Conservation (phyloP, 257 asterid species). For the Linderniella brevidens region DNA sequence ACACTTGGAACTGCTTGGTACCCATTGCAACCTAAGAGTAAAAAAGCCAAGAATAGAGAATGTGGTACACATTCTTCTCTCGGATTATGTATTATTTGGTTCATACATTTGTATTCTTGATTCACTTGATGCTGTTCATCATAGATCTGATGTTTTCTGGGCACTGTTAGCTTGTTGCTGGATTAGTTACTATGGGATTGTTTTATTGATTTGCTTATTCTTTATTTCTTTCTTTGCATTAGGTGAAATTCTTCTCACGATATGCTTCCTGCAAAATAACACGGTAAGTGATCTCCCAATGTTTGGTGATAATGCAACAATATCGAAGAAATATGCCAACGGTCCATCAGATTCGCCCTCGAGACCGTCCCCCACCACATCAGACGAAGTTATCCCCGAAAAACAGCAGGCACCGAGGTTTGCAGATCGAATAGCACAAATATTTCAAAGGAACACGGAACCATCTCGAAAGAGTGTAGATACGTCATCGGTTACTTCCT, state of each 20-base stretch:
- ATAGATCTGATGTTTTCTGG: background rate
- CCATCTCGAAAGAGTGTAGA: conserved; percentile 22
- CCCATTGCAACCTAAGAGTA: conserved; percentile 62
- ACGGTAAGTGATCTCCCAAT: conserved; percentile 31
- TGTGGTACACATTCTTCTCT: conserved; percentile 36
- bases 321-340: conserved; percentile 31
- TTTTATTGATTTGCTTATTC: background rate
- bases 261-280: conserved; percentile 56
- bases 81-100: background rate
- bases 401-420: conserved; percentile 36
- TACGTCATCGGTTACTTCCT: conserved; percentile 24
- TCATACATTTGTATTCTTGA: too few relatives aligned
- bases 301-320: conserved; percentile 17
- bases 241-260: conserved; percentile 87
- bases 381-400: conserved; percentile 20
- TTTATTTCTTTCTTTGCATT: conserved; percentile 10
- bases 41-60: conserved; percentile 66
- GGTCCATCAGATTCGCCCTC: background rate
- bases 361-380: background rate
- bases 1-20: conserved; percentile 90
- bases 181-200: background rate
- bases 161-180: background rate
- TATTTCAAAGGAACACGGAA: conserved; percentile 61
- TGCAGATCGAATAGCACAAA: conserved; percentile 74
- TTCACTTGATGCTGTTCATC: background rate